Conservation (phyloP, 2,329 filamentous ascomycete genomes). For the Drechslera avenae region DNA sequence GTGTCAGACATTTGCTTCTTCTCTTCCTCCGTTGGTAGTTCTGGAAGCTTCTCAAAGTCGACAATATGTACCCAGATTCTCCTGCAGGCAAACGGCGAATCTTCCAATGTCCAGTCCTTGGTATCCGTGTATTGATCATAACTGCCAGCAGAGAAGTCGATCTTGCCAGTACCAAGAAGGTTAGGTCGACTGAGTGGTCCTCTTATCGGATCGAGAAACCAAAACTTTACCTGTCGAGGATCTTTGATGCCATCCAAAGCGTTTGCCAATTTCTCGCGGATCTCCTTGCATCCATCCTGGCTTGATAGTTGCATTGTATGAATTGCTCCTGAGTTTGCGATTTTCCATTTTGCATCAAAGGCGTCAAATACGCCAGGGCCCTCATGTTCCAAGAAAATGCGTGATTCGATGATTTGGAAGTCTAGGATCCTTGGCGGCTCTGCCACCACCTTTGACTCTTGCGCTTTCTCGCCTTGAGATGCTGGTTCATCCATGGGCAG, state of each 20-base stretch:
- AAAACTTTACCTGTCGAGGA: slow-evolving; percentile 48
- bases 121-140: slow-evolving; percentile 33
- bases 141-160: slow-evolving; percentile 40
- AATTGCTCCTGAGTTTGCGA: slow-evolving; percentile 17
- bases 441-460: neutral
- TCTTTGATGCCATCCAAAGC: slow-evolving; percentile 41
- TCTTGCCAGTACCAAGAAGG: slow-evolving; percentile 38
- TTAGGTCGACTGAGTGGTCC: slow-evolving; percentile 39
- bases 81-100: slow-evolving; percentile 27
- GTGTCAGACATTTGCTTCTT: slow-evolving; percentile 3
- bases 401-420: slow-evolving; percentile 44
- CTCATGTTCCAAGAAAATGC: slow-evolving; percentile 41
- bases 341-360: slow-evolving; percentile 34
- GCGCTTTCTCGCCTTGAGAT: slow-evolving; percentile 10
- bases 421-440: slow-evolving; percentile 20
- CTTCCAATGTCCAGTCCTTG: slow-evolving; percentile 36
- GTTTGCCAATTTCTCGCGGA: slow-evolving; percentile 37
- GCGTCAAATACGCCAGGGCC: slow-evolving; percentile 47
- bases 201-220: slow-evolving; percentile 43
- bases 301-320: slow-evolving; percentile 29
- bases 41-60: slow-evolving; percentile 38
- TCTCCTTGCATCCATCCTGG: slow-evolving; percentile 34
- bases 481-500: slow-evolving; percentile 10
- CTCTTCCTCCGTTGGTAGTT: slow-evolving; percentile 29
- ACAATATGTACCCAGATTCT: slow-evolving; percentile 45